Evolutionary conservation across 164 flowering plant genomes (phyloP).

Genomic region (Nymphaea thermarum): DNA sequence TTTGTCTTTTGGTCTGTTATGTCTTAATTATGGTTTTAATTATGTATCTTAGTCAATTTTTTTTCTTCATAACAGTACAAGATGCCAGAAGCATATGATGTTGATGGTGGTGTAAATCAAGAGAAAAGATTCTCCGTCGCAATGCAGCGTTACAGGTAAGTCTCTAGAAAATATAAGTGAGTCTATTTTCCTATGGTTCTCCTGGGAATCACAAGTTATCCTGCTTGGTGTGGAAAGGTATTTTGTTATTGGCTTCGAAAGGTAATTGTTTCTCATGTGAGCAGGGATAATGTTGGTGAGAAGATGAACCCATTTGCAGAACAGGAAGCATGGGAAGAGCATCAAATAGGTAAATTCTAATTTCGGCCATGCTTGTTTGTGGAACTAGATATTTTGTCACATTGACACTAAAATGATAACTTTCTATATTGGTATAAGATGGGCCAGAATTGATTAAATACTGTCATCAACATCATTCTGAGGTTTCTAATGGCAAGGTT

Average conservation of each 20-base stretch:
- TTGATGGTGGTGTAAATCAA: conserved; percentile 78
- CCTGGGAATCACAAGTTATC: too few relatives aligned
- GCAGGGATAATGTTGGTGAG: conserved; percentile 57
- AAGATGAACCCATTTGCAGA: conserved; percentile 99
- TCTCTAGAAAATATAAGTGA: conserved; percentile 1
- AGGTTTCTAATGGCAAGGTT: too few relatives aligned
- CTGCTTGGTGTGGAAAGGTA: not conserved
- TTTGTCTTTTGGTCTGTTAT: too few relatives aligned
- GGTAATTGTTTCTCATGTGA: not conserved
- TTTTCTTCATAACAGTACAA: conserved; percentile 71
- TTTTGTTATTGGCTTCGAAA: not conserved
- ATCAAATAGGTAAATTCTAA: conserved; percentile 62
- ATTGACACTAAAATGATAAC: too few relatives aligned
- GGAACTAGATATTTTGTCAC: too few relatives aligned
- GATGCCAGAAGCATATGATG: conserved; percentile 98
- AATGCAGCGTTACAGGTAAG: conserved; percentile 76
- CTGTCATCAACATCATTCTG: too few relatives aligned
- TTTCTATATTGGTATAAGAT: too few relatives aligned
- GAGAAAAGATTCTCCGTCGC: conserved; percentile 91
- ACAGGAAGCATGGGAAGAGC: conserved; percentile 99
- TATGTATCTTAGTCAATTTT: not conserved
- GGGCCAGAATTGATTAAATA: too few relatives aligned
- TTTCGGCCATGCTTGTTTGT: not conserved
- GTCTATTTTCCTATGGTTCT: too few relatives aligned
- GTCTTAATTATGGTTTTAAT: too few relatives aligned